Evolutionary conservation across 306 rosid species (phyloP), one percentile per base, ranked within the genome.

Genomic region (Pyrus pyrifolia): DNA sequence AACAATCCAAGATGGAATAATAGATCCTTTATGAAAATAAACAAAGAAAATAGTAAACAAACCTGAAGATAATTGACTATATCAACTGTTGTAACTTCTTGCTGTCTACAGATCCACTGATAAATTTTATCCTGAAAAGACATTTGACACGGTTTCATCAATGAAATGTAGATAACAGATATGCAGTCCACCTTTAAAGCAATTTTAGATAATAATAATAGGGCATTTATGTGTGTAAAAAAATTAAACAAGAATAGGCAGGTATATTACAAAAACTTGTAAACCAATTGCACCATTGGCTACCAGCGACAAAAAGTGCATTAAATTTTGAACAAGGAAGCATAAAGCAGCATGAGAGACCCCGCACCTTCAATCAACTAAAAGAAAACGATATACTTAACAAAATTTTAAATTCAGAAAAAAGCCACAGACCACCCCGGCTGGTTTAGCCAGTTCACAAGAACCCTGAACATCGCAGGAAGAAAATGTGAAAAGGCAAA

Each of bases 41-140:
- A 72, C 4, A 55, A 38, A 10, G 67, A 27, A 27, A 25, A 76
- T 33, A 33, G 25, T 21, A 27, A 80, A 46, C 35, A 40, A 68
- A 93, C 98, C 91, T 91, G 96, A 81, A 93, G 74, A 78, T 91
- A 88, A 88, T 71, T 88, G 45, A 93, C 78, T 78, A 91, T 76
- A 75, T 93, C 96, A 71, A 77, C 76, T 17, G 90, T 84, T 58
- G 87, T 77, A 81, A 91, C 87, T 67, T 93, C 96, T 81, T 93
- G 93, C 52, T 93, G 95, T 72, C 96, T 86, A 85, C 83, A 58
- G 57, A 93, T 88, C 96, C 98, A 93, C 72, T 90, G 96, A 84
- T 85, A 82, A 29, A 93, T 89, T 61, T 93, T 91, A 67, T 93
- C 98, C 98, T 93, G 87, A 82, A 70, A 85, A 73, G 2, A n/a